Percentiles rank a stretch among this genome's conserved stretches.
phyloP scores from a whole-genome alignment of 345 rosid species.

The Gossypium ekmanianum region DNA sequence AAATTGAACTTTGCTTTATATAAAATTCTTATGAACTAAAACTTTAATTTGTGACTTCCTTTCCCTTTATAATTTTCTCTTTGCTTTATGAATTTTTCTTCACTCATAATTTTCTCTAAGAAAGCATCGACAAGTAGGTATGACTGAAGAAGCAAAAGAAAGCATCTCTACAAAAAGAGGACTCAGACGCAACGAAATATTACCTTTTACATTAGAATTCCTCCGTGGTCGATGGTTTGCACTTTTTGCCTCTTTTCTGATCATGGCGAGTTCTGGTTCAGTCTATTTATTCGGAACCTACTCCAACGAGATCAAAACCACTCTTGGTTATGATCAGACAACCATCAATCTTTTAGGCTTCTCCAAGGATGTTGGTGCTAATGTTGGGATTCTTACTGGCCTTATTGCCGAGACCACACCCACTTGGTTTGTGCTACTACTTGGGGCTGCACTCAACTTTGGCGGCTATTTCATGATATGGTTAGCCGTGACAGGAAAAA shows the following conservation, averaged over 20 bases:
- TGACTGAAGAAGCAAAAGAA: too few relatives aligned
- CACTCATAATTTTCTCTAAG: too few relatives aligned
- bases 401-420: conserved; percentile 79
- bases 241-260: conserved; percentile 72
- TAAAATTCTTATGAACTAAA: too few relatives aligned
- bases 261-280: conserved; percentile 90
- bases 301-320: conserved; percentile 68
- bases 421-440: conserved; percentile 73
- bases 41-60: too few relatives aligned
- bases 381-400: conserved; percentile 67
- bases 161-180: neutral
- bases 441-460: conserved; percentile 78
- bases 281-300: conserved; percentile 77
- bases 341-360: conserved; percentile 72
- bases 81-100: too few relatives aligned
- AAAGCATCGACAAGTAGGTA: too few relatives aligned
- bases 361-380: conserved; percentile 85
- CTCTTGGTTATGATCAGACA: conserved; percentile 76
- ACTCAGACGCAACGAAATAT: conserved; percentile 16
- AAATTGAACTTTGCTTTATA: too few relatives aligned
- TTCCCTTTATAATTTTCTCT: too few relatives aligned
- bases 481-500: conserved; percentile 57
- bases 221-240: conserved; percentile 77
- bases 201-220: conserved; percentile 40
- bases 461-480: conserved; percentile 81